Evolutionary conservation across 2,329 filamentous ascomycete genomes (phyloP).

Genomic region (Aspergillus aculeatinus): DNA sequence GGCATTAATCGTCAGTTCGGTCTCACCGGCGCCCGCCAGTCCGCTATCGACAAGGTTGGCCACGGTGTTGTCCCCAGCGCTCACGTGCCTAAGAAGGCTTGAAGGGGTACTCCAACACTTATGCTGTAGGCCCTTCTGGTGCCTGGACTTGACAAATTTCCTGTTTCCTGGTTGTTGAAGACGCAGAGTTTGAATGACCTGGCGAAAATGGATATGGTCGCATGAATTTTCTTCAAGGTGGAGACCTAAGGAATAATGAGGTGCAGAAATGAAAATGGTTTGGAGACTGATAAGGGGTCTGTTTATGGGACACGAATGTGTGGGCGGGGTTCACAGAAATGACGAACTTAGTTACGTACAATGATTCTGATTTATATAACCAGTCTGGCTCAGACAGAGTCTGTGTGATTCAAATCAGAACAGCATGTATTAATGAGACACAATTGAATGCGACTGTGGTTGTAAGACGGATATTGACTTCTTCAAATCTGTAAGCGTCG

Average conservation of each 20-base stretch:
- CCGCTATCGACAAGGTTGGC: slow-evolving; percentile 39
- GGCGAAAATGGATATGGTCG: not conserved
- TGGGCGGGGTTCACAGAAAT: not conserved
- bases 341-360: slow-evolving; percentile 18
- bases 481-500: not conserved
- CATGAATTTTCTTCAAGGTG: not conserved
- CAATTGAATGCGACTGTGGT: slow-evolving; percentile 13
- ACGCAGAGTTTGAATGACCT: not conserved
- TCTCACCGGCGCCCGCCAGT: slow-evolving; percentile 63
- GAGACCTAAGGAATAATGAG: not conserved
- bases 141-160: not conserved
- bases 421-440: slow-evolving; percentile 24
- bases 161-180: not conserved
- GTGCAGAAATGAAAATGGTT: not conserved
- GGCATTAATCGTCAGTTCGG: slow-evolving; percentile 69
- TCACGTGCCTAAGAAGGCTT: slow-evolving; percentile 33
- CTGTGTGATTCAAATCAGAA: slow-evolving; percentile 16
- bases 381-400: slow-evolving; percentile 5
- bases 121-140: not conserved
- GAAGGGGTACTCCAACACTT: not conserved
- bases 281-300: not conserved
- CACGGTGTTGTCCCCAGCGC: slow-evolving; percentile 38
- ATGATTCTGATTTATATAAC: slow-evolving; percentile 19
- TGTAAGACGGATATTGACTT: not conserved
- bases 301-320: not conserved